Evolutionary conservation across 768 basidiomycete genomes (phyloP).

Genomic region (Tylopilus rubrobrunneus): DNA sequence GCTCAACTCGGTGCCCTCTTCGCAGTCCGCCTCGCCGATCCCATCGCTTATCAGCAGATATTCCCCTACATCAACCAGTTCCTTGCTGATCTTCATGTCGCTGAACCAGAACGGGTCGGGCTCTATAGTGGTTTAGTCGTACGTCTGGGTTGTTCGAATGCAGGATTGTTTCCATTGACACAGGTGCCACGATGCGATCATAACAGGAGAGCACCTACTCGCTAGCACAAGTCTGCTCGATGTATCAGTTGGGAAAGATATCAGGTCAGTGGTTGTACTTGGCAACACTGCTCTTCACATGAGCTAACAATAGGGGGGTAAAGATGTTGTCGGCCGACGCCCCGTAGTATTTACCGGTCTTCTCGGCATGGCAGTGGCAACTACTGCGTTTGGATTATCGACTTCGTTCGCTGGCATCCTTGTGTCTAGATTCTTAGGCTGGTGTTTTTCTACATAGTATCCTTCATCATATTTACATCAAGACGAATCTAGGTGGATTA

Average conservation of each 20-base stretch:
- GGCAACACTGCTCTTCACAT: neutral
- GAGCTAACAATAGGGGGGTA: neutral
- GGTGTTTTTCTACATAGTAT: slow-evolving; percentile 4
- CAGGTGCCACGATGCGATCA: neutral
- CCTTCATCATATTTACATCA: neutral
- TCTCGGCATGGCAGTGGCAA: slow-evolving; percentile 47
- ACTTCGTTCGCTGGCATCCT: slow-evolving; percentile 45
- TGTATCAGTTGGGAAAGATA: slow-evolving; percentile 57
- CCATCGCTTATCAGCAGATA: slow-evolving; percentile 59
- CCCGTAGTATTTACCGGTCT: slow-evolving; percentile 58
- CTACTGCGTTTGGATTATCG: slow-evolving; percentile 53
- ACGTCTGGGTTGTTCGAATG: slow-evolving; percentile 14
- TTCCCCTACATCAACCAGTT: slow-evolving; percentile 67
- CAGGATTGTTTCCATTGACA: neutral
- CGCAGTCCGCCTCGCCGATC: slow-evolving; percentile 50
- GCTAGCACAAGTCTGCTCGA: slow-evolving; percentile 53
- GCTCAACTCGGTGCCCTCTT: slow-evolving; percentile 42
- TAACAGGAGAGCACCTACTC: slow-evolving; percentile 60
- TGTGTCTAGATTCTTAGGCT: slow-evolving; percentile 50
- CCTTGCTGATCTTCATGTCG: slow-evolving; percentile 48
- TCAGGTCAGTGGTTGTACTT: slow-evolving; percentile 37
- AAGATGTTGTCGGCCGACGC: slow-evolving; percentile 56
- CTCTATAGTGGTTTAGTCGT: slow-evolving; percentile 67
- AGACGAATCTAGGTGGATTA: slow-evolving; percentile 42
- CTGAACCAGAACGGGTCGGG: slow-evolving; percentile 58